Evolutionary conservation across 345 rosid genomes (phyloP).

Genomic region (Erodium maritimum): DNA sequence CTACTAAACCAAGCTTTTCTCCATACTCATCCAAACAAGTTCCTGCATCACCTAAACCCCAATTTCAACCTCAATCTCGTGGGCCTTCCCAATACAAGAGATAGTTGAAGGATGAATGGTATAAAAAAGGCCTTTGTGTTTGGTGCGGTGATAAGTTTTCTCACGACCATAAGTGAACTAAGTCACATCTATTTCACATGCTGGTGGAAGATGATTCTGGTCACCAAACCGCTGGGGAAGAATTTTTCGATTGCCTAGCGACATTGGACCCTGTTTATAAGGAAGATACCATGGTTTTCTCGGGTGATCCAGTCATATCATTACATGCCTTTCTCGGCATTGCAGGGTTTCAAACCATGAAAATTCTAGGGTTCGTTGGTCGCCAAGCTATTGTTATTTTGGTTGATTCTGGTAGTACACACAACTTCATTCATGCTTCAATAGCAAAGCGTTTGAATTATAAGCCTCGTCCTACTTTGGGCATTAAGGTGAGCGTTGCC

Average conservation of each 20-base stretch:
- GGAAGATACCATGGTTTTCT: not conserved
- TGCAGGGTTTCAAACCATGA: not conserved
- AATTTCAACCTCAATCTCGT: too few relatives aligned
- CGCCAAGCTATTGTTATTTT: not conserved
- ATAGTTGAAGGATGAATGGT: too few relatives aligned
- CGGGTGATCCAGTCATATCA: not conserved
- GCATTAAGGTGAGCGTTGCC: not conserved
- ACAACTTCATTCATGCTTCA: not conserved
- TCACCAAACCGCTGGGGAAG: not conserved
- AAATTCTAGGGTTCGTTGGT: not conserved
- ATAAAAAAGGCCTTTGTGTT: conserved; percentile 2
- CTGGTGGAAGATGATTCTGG: too few relatives aligned
- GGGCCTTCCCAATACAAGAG: too few relatives aligned
- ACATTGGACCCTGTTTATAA: not conserved
- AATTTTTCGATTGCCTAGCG: too few relatives aligned
- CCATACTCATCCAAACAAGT: too few relatives aligned
- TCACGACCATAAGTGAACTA: not conserved
- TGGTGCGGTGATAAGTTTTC: not conserved
- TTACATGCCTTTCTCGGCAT: not conserved
- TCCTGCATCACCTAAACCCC: too few relatives aligned
- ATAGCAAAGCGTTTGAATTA: not conserved
- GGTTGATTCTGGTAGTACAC: not conserved
- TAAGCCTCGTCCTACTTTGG: too few relatives aligned
- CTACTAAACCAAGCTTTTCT: too few relatives aligned
- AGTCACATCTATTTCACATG: not conserved